A percentile compares a stretch with the other conserved stretches of the same genome.
Conservation (phyloP, 139 green algal species). For the Coelastrella sp. region DNA sequence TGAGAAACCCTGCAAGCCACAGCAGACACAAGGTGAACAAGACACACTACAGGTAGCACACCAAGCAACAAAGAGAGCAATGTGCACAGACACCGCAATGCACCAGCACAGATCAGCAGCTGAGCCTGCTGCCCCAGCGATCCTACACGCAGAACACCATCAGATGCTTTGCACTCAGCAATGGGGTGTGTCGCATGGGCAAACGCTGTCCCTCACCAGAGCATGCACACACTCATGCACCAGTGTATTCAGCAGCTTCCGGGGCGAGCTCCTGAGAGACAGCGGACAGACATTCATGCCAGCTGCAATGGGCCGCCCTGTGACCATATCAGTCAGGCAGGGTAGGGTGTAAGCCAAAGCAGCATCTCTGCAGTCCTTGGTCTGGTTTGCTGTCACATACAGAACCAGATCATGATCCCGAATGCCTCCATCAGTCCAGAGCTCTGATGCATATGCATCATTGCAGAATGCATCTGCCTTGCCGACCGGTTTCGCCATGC, state of each 20-base stretch:
- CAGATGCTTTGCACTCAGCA: too few relatives aligned
- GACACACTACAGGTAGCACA: not conserved
- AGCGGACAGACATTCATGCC: conserved; percentile 33
- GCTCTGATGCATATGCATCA: conserved; percentile 22
- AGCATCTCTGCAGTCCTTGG: conserved; percentile 23
- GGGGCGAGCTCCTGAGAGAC: not conserved
- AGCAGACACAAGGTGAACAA: too few relatives aligned
- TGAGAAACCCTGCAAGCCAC: conserved; percentile 26
- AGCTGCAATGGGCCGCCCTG: conserved; percentile 29
- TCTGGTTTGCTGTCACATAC: conserved; percentile 28
- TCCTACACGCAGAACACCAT: not conserved
- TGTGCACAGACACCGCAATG: too few relatives aligned
- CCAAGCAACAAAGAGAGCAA: not conserved
- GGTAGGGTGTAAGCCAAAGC: conserved; percentile 41
- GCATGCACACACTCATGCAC: conserved; percentile 38
- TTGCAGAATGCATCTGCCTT: conserved; percentile 14
- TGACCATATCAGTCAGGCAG: conserved; percentile 34
- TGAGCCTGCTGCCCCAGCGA: not conserved
- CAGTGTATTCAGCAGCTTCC: conserved; percentile 27
- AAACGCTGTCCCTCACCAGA: conserved; percentile 8
- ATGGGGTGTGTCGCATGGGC: too few relatives aligned
- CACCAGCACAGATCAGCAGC: not conserved
- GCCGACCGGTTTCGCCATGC: conserved; percentile 2
- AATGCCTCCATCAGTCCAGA: conserved; percentile 20
- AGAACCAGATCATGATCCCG: conserved; percentile 32